These are phyloP conservation scores for Pseudonitzschia multiseries DNA, from an alignment of 108 stramenopile genomes.

Conservation along the genomic window DNA sequence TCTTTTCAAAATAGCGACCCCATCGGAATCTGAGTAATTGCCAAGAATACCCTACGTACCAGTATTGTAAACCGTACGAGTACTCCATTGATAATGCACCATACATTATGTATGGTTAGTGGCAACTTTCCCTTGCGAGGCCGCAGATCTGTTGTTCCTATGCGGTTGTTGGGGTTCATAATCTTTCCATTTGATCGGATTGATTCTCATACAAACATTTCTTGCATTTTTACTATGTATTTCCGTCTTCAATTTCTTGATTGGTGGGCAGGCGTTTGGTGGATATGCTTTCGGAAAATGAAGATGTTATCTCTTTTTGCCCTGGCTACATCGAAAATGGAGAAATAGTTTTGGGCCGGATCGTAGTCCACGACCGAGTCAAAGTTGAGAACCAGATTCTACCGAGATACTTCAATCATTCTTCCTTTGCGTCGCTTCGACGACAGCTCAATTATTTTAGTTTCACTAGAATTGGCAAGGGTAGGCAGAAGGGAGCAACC, in stretches of 20 bases:
- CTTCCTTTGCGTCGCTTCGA: slow-evolving; percentile 84
- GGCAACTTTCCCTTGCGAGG: too few species aligned
- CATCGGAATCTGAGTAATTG: too few species aligned
- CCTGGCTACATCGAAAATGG: slow-evolving; percentile 47
- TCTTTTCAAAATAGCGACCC: background rate
- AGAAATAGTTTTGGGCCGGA: slow-evolving; percentile 48
- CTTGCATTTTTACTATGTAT: background rate
- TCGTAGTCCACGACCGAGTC: slow-evolving; percentile 80
- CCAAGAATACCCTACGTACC: too few species aligned
- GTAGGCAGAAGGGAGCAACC: slow-evolving; percentile 62
- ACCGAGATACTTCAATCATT: slow-evolving; percentile 83
- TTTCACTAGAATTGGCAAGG: slow-evolving; percentile 77
- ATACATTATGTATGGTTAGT: too few species aligned
- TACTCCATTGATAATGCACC: too few species aligned
- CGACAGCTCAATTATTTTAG: slow-evolving; percentile 84
- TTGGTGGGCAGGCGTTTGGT: slow-evolving; percentile 49
- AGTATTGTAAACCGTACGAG: too few species aligned
- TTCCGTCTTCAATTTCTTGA: background rate
- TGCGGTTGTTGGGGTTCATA: too few species aligned
- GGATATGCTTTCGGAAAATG: slow-evolving; percentile 76
- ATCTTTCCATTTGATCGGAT: background rate
- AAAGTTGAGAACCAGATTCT: slow-evolving; percentile 71
- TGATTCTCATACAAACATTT: background rate
- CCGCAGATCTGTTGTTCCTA: too few species aligned
- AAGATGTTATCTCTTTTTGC: slow-evolving; percentile 65